Evolutionary conservation across 2,329 filamentous ascomycete genomes (phyloP).

Genomic region (Botrytis squamosa): DNA sequence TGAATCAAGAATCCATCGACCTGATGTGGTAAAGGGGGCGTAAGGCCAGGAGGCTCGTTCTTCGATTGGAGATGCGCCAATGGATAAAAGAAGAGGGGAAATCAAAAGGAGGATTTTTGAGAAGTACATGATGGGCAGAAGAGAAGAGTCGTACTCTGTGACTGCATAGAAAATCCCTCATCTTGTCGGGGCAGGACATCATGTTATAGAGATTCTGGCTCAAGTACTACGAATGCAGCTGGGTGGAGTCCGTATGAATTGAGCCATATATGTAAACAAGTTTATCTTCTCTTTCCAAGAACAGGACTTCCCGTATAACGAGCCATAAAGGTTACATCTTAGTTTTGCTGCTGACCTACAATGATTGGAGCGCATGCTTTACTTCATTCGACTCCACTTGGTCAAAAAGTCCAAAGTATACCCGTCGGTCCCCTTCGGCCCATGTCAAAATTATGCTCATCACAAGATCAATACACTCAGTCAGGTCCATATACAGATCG

Average conservation of each 20-base stretch:
- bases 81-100: background rate
- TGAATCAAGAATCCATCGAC: slow-evolving; percentile 29
- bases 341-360: too few species aligned
- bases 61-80: background rate
- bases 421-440: too few species aligned
- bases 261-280: background rate
- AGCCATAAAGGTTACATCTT: background rate
- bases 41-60: slow-evolving; percentile 15
- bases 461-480: background rate
- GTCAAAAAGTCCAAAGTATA: background rate
- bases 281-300: background rate
- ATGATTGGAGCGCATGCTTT: slow-evolving; percentile 18
- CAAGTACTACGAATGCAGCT: background rate
- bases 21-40: slow-evolving; percentile 16
- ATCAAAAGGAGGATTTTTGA: slow-evolving; percentile 1
- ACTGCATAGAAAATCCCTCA: background rate
- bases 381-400: background rate
- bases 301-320: background rate
- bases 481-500: background rate
- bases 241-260: background rate
- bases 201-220: slow-evolving; percentile 9
- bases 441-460: background rate
- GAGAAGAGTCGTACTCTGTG: background rate
- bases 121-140: slow-evolving; percentile 13
- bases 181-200: background rate